Evolutionary conservation across 805 yeast species (phyloP).

Genomic region (Wickerhamiella azyma): DNA sequence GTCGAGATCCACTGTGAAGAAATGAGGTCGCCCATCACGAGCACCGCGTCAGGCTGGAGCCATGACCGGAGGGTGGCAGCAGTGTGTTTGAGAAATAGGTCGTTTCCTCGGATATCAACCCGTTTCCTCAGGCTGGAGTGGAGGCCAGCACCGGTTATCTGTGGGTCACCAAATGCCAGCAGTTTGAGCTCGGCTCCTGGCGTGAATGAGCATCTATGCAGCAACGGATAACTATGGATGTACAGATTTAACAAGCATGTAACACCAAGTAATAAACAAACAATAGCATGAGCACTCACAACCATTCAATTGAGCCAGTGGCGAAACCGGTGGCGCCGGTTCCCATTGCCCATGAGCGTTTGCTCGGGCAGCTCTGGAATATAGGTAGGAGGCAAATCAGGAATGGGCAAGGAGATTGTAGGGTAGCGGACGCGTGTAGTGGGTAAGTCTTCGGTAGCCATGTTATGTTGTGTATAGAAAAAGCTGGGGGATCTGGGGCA

Average conservation of each 20-base stretch:
- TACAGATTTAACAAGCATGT: constrained; percentile 37
- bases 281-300: background rate
- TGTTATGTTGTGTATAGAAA: background rate
- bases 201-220: constrained; percentile 22
- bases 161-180: constrained; percentile 91
- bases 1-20: constrained; percentile 93
- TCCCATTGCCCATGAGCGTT: background rate
- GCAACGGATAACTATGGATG: constrained; percentile 45
- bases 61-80: constrained; percentile 49
- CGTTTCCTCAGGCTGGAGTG: constrained; percentile 56
- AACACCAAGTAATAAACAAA: background rate
- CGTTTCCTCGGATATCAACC: constrained; percentile 82
- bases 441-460: background rate
- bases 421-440: background rate
- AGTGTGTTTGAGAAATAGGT: constrained; percentile 75
- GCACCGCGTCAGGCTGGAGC: constrained; percentile 63
- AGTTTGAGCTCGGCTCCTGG: constrained; percentile 38
- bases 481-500: background rate
- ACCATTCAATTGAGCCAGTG: constrained; percentile 5
- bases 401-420: background rate
- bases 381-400: background rate
- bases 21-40: constrained; percentile 84
- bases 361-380: background rate
- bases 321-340: constrained; percentile 6
- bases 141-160: constrained; percentile 79